phyloP scores from a whole-genome alignment of 2,329 filamentous ascomycete genomes.

The Berkeleyomyces basicola region DNA sequence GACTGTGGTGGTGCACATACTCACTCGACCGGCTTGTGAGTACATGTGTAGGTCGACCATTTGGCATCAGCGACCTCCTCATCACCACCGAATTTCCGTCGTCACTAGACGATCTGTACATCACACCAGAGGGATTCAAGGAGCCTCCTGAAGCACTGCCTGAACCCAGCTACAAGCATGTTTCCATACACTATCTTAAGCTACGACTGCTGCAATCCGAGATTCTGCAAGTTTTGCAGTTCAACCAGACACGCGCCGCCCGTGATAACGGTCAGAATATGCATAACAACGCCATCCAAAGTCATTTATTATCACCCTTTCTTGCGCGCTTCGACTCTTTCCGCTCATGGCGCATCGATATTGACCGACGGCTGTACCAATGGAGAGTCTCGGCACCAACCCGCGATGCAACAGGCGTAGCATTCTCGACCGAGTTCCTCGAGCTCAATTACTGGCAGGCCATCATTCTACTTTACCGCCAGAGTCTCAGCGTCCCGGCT shows the following conservation, averaged over 20 bases:
- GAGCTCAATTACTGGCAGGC: conserved; percentile 97
- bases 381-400: conserved; percentile 77
- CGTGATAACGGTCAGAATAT: conserved; percentile 47
- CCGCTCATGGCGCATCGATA: conserved; percentile 72
- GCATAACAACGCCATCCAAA: conserved; percentile 58
- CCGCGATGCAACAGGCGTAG: conserved; percentile 65
- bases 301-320: conserved; percentile 68
- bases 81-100: conserved; percentile 93
- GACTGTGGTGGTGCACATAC: conserved; percentile 96
- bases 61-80: conserved; percentile 89
- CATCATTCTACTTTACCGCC: conserved; percentile 86
- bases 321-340: conserved; percentile 72
- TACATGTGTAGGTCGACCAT: conserved; percentile 81
- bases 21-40: conserved; percentile 89
- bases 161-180: conserved; percentile 72
- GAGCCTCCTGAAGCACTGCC: conserved; percentile 37
- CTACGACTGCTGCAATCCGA: conserved; percentile 81
- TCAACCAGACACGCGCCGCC: conserved; percentile 72
- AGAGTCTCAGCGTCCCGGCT: conserved; percentile 72
- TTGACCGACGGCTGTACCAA: conserved; percentile 64
- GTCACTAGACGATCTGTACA: conserved; percentile 70
- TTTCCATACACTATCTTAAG: conserved; percentile 83
- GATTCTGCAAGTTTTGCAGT: conserved; percentile 83
- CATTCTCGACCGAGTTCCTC: conserved; percentile 76
- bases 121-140: conserved; percentile 61